phyloP scores from a whole-genome alignment of 345 rosid genomes.

The Eucalyptus fibrosa region DNA sequence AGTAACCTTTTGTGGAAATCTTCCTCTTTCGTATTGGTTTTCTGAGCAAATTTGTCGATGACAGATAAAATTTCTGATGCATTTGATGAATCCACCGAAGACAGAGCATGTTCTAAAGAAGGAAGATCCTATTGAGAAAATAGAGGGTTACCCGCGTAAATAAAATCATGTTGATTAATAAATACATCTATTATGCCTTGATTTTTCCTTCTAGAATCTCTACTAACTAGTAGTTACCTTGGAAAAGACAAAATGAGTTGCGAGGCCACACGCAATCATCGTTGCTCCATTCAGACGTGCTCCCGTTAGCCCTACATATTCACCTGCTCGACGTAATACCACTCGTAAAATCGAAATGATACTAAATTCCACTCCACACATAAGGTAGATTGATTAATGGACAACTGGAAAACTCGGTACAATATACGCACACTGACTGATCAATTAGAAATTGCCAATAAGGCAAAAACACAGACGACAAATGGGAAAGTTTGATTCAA shows the following conservation, averaged over 20 bases:
- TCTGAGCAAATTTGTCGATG: not conserved
- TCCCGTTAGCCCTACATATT: conserved; percentile 14
- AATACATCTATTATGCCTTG: not conserved
- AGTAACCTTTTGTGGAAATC: not conserved
- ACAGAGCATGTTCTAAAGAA: not conserved
- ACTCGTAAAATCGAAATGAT: not conserved
- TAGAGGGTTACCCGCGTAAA: not conserved
- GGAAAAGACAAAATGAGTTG: conserved; percentile 14
- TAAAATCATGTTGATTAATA: not conserved
- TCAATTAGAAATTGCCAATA: not conserved
- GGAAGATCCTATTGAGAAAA: not conserved
- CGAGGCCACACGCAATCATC: conserved; percentile 10
- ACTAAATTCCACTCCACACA: not conserved
- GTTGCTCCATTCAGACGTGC: conserved; percentile 1
- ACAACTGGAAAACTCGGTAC: not conserved
- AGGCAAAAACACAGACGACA: not conserved
- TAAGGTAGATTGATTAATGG: not conserved
- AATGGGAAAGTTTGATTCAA: not conserved
- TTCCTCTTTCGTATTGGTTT: not conserved
- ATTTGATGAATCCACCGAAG: not conserved
- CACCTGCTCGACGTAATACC: not conserved
- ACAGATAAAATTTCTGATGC: not conserved
- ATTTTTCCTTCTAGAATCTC: not conserved
- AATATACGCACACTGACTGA: not conserved
- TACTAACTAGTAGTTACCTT: not conserved